These are phyloP conservation scores for Saccharomyces hybrid DNA, from an alignment of 1,139 yeast species.

Conservation along the genomic window DNA sequence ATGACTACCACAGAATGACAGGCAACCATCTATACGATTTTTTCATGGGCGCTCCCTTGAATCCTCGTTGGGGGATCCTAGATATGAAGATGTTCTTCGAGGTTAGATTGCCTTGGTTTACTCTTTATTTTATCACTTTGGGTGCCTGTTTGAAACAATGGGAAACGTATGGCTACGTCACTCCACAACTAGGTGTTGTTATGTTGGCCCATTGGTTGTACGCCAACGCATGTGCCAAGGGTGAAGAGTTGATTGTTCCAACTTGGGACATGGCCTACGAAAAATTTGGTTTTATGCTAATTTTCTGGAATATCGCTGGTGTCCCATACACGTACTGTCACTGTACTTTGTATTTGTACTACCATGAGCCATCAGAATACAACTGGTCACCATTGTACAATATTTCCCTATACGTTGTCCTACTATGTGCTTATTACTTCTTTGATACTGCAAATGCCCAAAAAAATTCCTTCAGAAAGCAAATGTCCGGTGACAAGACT, in stretches of 20 bases:
- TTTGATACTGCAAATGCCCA: constrained; percentile 95
- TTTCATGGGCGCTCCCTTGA: constrained; percentile 97
- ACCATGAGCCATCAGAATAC: constrained; percentile 80
- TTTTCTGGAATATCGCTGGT: constrained; percentile 98
- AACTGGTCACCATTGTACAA: constrained; percentile 59
- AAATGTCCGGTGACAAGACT: constrained; percentile 67
- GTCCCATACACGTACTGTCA: constrained; percentile 98
- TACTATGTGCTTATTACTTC: constrained; percentile 74
- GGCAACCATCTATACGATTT: constrained; percentile 86
- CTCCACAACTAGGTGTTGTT: constrained; percentile 69
- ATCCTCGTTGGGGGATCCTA: constrained; percentile 87
- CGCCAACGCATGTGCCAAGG: constrained; percentile 95
- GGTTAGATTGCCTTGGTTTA: constrained; percentile 96
- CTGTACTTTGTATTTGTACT: constrained; percentile 73
- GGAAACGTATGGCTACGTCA: constrained; percentile 69
- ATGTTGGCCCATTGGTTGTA: constrained; percentile 86
- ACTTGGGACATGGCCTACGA: constrained; percentile 99
- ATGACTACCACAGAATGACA: constrained; percentile 81
- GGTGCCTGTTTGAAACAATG: constrained; percentile 72
- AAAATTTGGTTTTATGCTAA: constrained; percentile 94
- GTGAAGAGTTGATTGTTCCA: constrained; percentile 94
- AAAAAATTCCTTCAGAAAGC: constrained; percentile 87
- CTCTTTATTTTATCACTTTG: constrained; percentile 68
- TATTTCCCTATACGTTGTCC: constrained; percentile 45
- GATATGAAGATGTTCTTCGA: constrained; percentile 96